phyloP scores from a whole-genome alignment of 2,329 filamentous ascomycete species.

The Gaeumannomyces sp. region DNA sequence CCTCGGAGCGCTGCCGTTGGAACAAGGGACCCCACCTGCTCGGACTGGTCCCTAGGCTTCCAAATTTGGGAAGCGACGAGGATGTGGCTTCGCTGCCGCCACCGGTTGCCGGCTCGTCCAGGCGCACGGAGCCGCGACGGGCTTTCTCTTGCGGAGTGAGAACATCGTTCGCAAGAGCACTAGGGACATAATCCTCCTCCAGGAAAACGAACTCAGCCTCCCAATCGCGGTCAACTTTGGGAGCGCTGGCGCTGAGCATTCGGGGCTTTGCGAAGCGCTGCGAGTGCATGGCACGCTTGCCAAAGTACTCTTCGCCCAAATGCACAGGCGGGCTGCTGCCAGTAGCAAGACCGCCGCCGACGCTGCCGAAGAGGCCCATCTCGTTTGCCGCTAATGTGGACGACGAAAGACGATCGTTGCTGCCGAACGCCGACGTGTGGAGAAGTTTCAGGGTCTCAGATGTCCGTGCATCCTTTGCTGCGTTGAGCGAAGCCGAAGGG shows the following conservation, averaged over 20 bases:
- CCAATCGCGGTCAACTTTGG: conserved; percentile 59
- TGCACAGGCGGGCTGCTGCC: conserved; percentile 40
- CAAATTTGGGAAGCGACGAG: conserved; percentile 44
- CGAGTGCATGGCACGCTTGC: conserved; percentile 66
- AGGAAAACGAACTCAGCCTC: conserved; percentile 64
- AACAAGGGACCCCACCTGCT: conserved; percentile 54
- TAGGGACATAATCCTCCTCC: conserved; percentile 84
- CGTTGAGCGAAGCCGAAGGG: conserved; percentile 66
- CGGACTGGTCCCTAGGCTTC: conserved; percentile 38
- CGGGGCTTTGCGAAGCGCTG: conserved; percentile 58
- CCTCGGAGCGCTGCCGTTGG: conserved; percentile 51
- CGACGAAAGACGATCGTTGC: conserved; percentile 53
- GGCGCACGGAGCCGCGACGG: conserved; percentile 52
- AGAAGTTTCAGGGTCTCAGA: conserved; percentile 59
- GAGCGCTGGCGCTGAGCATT: conserved; percentile 58
- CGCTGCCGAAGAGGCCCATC: conserved; percentile 18
- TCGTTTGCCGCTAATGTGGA: neutral
- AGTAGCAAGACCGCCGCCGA: conserved; percentile 21
- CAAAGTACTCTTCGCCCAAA: conserved; percentile 53
- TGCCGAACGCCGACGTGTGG: conserved; percentile 62
- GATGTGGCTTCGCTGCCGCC: conserved; percentile 34
- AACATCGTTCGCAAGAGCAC: conserved; percentile 55
- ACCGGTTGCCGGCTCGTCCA: conserved; percentile 40
- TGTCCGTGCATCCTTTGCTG: conserved; percentile 53
- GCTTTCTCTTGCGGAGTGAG: conserved; percentile 63